Evolutionary conservation across 352 stramenopile genomes (phyloP).

Genomic region (Halophytophthora polymorphica): DNA sequence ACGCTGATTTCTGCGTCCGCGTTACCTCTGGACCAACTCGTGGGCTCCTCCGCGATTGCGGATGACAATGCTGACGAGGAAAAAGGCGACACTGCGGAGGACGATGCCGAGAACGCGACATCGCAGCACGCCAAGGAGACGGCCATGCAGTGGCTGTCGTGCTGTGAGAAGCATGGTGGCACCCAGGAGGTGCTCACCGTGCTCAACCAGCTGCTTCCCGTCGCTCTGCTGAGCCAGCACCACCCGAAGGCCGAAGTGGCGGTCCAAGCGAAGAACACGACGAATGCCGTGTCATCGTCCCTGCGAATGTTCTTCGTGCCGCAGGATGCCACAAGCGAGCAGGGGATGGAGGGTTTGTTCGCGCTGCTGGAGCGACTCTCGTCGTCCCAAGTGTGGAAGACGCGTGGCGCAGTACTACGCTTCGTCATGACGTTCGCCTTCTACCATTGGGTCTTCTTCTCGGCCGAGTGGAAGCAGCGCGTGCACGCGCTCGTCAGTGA

Average conservation of each 20-base stretch:
- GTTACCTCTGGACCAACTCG: slow-evolving; percentile 19
- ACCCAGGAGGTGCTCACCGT: slow-evolving; percentile 37
- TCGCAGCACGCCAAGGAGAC: slow-evolving; percentile 57
- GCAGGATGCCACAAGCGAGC: slow-evolving; percentile 5
- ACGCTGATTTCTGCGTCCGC: background rate
- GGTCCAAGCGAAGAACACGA: slow-evolving; percentile 56
- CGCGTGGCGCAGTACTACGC: slow-evolving; percentile 58
- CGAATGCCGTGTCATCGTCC: slow-evolving; percentile 53
- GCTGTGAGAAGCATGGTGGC: slow-evolving; percentile 49
- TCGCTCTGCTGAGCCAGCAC: slow-evolving; percentile 68
- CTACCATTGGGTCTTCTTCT: slow-evolving; percentile 69
- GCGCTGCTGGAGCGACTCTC: slow-evolving; percentile 41
- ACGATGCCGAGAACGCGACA: slow-evolving; percentile 15
- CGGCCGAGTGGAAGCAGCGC: slow-evolving; percentile 30
- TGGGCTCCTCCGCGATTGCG: slow-evolving; percentile 5
- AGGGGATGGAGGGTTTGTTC: slow-evolving; percentile 28
- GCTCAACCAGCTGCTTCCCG: slow-evolving; percentile 46
- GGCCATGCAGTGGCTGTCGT: slow-evolving; percentile 65
- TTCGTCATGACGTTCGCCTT: slow-evolving; percentile 76
- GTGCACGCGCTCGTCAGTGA: slow-evolving; percentile 48
- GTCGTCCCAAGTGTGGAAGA: slow-evolving; percentile 56
- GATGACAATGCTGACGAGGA: slow-evolving; percentile 4
- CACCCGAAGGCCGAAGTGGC: slow-evolving; percentile 69
- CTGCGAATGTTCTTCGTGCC: slow-evolving; percentile 45
- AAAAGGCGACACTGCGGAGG: slow-evolving; percentile 6